A percentile compares a stretch with the other conserved stretches of the same genome.
Conservation (phyloP, 495 filamentous ascomycete species). For the Neurospora africana region DNA sequence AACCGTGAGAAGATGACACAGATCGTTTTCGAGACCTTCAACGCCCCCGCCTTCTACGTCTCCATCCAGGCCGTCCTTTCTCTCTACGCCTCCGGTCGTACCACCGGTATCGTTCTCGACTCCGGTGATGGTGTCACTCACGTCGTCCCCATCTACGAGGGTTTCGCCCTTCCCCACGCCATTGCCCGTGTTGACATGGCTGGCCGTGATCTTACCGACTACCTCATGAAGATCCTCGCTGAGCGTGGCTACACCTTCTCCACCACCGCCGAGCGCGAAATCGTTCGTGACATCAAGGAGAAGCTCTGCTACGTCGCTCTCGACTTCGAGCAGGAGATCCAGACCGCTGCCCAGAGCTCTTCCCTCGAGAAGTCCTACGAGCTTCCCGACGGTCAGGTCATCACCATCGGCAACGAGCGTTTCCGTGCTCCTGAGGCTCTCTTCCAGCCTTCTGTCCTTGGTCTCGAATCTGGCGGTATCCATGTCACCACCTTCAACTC, state of each 20-base stretch:
- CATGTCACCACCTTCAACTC: conserved; percentile 99
- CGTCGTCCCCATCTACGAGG: conserved; percentile 99
- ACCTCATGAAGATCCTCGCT: conserved; percentile 99
- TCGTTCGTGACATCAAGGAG: conserved; percentile 99
- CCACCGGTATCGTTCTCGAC: conserved; percentile 99
- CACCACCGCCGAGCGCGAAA: conserved; percentile 99
- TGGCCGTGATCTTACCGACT: conserved; percentile 98
- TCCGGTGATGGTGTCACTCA: conserved; percentile 99
- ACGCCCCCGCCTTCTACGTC: conserved; percentile 99
- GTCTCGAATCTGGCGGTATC: conserved; percentile 96
- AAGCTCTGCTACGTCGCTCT: conserved; percentile 99
- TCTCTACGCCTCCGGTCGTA: conserved; percentile 99
- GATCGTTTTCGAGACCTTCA: conserved; percentile 99
- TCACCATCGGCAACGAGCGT: conserved; percentile 99
- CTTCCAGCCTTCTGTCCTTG: conserved; percentile 96
- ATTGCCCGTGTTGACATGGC: conserved; percentile 99
- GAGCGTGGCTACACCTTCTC: conserved; percentile 99
- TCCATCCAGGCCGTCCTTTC: conserved; percentile 99
- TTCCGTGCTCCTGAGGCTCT: conserved; percentile 99
- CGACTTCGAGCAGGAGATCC: conserved; percentile 99
- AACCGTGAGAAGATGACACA: conserved; percentile 99
- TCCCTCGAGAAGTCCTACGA: conserved; percentile 99
- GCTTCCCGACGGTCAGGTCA: conserved; percentile 98
- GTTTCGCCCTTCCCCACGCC: conserved; percentile 98
- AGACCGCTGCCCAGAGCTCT: conserved; percentile 94